Evolutionary conservation across 2,329 filamentous ascomycete species (phyloP), one percentile per base, ranked within the genome.

Genomic region (Stagonosporopsis rhizophila): DNA sequence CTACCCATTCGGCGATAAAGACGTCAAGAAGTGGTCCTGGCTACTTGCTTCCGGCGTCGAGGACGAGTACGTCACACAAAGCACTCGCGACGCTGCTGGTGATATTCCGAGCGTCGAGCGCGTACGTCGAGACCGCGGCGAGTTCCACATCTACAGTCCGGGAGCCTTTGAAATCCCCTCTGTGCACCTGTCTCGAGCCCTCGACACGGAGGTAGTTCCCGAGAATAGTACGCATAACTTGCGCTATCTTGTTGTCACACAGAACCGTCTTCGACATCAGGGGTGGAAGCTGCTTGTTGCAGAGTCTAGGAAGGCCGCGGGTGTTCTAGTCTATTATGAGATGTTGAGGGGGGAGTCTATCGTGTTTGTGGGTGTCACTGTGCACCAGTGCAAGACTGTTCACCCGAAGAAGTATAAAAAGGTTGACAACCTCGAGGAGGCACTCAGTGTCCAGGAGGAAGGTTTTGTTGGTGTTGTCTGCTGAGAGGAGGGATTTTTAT

Each of bases 21-120:
- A 69, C n/a, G 58, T 71, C 6, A 61, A 64, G 49, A 66, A 68
- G 22, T 69, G 63, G 61, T 27, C 53, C 1, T 69, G 68, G 65
- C 49, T 71, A 20, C 51, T 71, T 14, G 46, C 38, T 6, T 25
- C 48, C 6, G 60, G 56, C 11, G 42, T 68, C 6, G 62, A 68
- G 30, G 66, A 67, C 3, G 56, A 46, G 3, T 66, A 52, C 22
- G 41, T 70, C 4, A 35, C 44, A 3, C 45, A 39, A 5, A 35
- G 34, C 15, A 40, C 37, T 12, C 50, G 20, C 14, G 40, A 60
- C 23, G 17, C 34, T 3, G 32, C 52, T 23, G 44, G 57, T 1
- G 56, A 61, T 17, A 20, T 48, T 5, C 34, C 50, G 9, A 28
- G 23, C 4, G 48, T 54, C 2, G 47, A 51, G 30, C 38, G 30